Percentiles rank a stretch among this genome's conserved stretches.
These are phyloP conservation scores for Microdochium bolleyi DNA, from an alignment of 2,329 filamentous ascomycete genomes.

Conservation along the genomic window DNA sequence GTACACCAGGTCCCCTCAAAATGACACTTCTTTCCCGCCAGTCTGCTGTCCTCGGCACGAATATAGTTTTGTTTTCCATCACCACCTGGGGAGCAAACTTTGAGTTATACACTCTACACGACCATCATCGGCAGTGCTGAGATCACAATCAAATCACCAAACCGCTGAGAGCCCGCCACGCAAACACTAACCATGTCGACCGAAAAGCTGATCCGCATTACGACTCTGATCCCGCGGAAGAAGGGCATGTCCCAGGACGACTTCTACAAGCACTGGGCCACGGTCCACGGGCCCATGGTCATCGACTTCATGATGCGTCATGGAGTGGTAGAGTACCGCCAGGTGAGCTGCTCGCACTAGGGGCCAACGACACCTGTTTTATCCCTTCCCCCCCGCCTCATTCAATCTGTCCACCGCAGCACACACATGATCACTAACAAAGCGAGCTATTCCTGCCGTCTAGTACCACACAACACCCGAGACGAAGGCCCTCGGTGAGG, in stretches of 20 bases:
- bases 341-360: not conserved
- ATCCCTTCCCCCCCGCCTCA: too few relatives aligned
- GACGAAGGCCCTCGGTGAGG: conserved; percentile 5
- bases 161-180: too few relatives aligned
- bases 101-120: too few relatives aligned
- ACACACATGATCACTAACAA: too few relatives aligned
- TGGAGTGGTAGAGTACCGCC: conserved; percentile 7
- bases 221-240: conserved; percentile 9
- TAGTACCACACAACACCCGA: conserved; percentile 7
- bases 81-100: too few relatives aligned
- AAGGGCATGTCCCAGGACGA: conserved; percentile 7
- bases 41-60: too few relatives aligned
- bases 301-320: conserved; percentile 11
- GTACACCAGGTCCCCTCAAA: too few relatives aligned
- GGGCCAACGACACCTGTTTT: not conserved
- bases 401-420: too few relatives aligned
- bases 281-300: conserved; percentile 9
- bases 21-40: too few relatives aligned
- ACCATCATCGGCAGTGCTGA: too few relatives aligned
- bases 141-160: too few relatives aligned
- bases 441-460: not conserved
- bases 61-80: too few relatives aligned
- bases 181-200: conserved; percentile 5
- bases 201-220: conserved; percentile 11
- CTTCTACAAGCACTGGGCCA: conserved; percentile 11